phyloP scores from a whole-genome alignment of 2,329 filamentous ascomycete genomes.

The Cordyceps cateniannulata region DNA sequence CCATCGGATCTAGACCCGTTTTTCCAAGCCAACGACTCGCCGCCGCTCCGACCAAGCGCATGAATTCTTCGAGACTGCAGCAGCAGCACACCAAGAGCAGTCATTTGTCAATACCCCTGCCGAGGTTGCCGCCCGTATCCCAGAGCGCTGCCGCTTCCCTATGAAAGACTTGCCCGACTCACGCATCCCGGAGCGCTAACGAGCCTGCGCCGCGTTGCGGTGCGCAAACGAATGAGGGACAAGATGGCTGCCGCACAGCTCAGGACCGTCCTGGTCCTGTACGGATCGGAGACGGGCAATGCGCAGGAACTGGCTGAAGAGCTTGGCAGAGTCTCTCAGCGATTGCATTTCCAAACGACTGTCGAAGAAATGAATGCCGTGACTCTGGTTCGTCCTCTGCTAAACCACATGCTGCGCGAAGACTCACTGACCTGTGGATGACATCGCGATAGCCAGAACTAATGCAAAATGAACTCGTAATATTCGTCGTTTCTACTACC shows the following conservation, averaged over 20 bases:
- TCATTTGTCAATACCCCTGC: neutral
- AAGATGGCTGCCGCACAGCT: conserved; percentile 15
- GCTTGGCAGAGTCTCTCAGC: conserved; percentile 65
- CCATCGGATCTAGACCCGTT: conserved; percentile 10
- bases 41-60: neutral
- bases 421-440: neutral
- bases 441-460: conserved; percentile 39
- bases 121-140: no score
- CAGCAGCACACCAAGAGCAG: neutral
- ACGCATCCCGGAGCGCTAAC: neutral
- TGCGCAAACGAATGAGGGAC: neutral
- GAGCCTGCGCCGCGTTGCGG: neutral
- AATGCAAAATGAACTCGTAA: conserved; percentile 49
- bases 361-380: conserved; percentile 73
- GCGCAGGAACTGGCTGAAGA: conserved; percentile 87
- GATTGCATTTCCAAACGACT: conserved; percentile 69
- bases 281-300: conserved; percentile 93
- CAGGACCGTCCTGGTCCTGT: conserved; percentile 63
- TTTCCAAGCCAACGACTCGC: conserved; percentile 3
- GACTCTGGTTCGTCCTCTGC: conserved; percentile 55
- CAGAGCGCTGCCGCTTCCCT: no score
- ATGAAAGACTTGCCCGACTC: neutral
- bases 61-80: neutral
- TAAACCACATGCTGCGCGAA: neutral
- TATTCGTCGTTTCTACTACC: conserved; percentile 86